These are phyloP conservation scores for Acacia acuminata DNA, from an alignment of 306 rosid species.

Conservation along the genomic window DNA sequence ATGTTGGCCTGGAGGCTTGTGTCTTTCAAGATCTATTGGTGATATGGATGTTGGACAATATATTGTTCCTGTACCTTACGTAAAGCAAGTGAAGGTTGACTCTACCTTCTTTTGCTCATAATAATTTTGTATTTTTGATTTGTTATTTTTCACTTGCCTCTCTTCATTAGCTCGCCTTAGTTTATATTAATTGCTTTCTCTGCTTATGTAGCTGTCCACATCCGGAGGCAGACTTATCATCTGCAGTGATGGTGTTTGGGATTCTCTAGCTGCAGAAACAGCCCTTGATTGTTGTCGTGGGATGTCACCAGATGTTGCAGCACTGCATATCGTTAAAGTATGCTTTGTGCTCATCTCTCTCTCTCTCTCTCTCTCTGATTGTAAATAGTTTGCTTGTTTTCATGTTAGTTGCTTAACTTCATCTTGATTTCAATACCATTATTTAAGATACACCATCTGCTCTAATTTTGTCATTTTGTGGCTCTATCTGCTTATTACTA, in stretches of 20 bases:
- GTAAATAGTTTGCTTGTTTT: conserved; percentile 3
- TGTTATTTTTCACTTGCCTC: conserved; percentile 29
- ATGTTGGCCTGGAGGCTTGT: conserved; percentile 99
- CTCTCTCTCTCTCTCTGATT: background rate
- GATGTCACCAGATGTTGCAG: conserved; percentile 82
- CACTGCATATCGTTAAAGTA: conserved; percentile 90
- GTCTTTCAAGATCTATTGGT: conserved; percentile 95
- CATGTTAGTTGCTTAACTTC: conserved; percentile 15
- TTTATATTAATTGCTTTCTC: conserved; percentile 25
- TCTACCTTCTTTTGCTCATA: conserved; percentile 36
- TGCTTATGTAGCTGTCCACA: conserved; percentile 67
- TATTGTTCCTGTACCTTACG: conserved; percentile 94
- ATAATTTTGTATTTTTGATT: conserved; percentile 4
- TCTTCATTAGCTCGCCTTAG: conserved; percentile 8
- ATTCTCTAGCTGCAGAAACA: conserved; percentile 75
- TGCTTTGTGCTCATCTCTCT: conserved; percentile 14
- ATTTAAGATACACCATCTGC: background rate
- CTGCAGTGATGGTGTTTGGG: conserved; percentile 99
- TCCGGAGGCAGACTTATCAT: conserved; percentile 94
- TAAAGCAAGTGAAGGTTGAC: conserved; percentile 98
- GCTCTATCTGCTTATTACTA: background rate
- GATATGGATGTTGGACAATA: conserved; percentile 97
- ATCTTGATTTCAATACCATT: conserved; percentile 17
- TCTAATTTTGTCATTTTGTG: background rate
- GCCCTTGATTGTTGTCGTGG: conserved; percentile 90